phyloP scores from a whole-genome alignment of 1,139 yeast genomes.

The Saccharomycopsis crataegensis region DNA sequence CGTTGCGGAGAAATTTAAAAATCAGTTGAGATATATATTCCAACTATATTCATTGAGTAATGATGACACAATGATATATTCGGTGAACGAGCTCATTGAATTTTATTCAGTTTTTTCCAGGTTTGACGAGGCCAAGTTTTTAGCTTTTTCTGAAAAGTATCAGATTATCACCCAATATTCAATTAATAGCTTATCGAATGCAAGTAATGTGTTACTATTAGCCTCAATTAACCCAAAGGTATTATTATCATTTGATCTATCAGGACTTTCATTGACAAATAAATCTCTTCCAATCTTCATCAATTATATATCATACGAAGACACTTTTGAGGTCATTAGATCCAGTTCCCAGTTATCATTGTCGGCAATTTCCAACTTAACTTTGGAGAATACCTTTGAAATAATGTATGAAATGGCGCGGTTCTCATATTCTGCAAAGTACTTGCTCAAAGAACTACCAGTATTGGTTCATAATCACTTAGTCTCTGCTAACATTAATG shows the following conservation, averaged over 20 bases:
- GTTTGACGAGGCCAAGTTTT: not conserved
- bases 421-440: conserved; percentile 3
- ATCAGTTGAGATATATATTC: conserved; percentile 4
- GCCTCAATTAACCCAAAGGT: not conserved
- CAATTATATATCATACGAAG: too few species aligned
- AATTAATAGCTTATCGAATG: not conserved
- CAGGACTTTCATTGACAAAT: not conserved
- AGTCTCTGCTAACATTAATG: too few species aligned
- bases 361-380: not conserved
- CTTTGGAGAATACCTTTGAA: conserved; percentile 2
- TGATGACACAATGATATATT: not conserved
- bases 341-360: not conserved
- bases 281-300: not conserved
- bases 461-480: conserved; percentile 4
- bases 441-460: conserved; percentile 5
- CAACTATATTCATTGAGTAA: not conserved
- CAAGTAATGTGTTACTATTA: not conserved
- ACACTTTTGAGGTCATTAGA: not conserved
- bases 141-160: conserved; percentile 1
- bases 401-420: conserved; percentile 1
- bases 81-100: not conserved
- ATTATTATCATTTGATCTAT: not conserved
- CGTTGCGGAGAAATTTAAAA: not conserved
- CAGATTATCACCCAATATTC: not conserved
- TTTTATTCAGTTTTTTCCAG: conserved; percentile 7